Evolutionary conservation across 1,284 basidiomycete genomes (phyloP).

Genomic region (Sporisorium iseilematis-ciliati): DNA sequence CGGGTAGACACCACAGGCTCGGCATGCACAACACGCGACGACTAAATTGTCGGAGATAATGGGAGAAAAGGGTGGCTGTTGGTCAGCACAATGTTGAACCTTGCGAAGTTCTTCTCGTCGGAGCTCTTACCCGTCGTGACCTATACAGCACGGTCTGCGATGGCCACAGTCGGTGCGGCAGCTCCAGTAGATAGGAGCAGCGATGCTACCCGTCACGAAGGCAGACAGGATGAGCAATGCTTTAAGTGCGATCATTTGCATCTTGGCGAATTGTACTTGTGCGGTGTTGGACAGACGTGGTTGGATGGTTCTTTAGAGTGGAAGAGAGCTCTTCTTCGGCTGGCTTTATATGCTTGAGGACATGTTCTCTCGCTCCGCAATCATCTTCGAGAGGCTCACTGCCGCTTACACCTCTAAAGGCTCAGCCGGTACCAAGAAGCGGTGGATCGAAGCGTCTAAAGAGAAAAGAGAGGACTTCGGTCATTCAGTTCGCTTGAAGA

Average conservation of each 20-base stretch:
- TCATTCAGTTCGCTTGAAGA: too few species aligned
- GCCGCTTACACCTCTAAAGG: too few species aligned
- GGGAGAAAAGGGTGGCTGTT: not conserved
- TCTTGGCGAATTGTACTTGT: not conserved
- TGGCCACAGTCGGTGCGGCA: not conserved
- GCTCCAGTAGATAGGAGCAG: not conserved
- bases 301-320: too few species aligned
- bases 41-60: not conserved
- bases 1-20: constrained; percentile 3
- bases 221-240: not conserved
- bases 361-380: too few species aligned
- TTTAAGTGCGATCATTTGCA: not conserved
- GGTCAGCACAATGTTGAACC: not conserved
- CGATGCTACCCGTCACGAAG: not conserved
- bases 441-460: too few species aligned
- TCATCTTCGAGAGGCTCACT: too few species aligned
- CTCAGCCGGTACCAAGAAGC: too few species aligned
- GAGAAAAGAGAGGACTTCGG: too few species aligned
- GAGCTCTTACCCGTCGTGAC: not conserved
- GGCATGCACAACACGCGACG: not conserved
- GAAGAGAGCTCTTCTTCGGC: too few species aligned
- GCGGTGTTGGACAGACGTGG: too few species aligned
- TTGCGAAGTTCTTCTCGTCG: not conserved
- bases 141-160: not conserved
- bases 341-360: too few species aligned